Percentiles rank a stretch among this genome's conserved stretches.
Evolutionary conservation across 345 rosid genomes (phyloP).

Genomic region (Populus deltoides): DNA sequence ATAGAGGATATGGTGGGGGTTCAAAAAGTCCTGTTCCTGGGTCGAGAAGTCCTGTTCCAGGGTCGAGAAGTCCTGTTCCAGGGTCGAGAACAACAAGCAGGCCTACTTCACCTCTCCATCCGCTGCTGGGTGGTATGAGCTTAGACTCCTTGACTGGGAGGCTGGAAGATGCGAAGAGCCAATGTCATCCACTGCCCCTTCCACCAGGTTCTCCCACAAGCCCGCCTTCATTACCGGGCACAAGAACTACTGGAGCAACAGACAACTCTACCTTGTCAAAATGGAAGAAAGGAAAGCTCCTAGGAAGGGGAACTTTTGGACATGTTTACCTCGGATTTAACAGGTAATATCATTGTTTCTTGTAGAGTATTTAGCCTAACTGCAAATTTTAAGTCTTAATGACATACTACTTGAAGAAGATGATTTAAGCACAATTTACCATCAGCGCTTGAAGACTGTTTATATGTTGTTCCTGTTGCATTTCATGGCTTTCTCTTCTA

Average conservation of each 20-base stretch:
- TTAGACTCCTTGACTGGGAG: conserved; percentile 64
- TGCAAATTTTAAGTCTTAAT: background rate
- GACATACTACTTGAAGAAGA: background rate
- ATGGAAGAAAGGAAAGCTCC: conserved; percentile 85
- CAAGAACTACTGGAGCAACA: conserved; percentile 38
- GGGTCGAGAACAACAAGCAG: conserved; percentile 58
- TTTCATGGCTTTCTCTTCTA: conserved; percentile 9
- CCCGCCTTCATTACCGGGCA: conserved; percentile 51
- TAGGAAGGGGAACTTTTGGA: conserved; percentile 97
- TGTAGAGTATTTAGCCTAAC: background rate
- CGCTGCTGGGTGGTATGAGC: conserved; percentile 44
- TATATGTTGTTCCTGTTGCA: background rate
- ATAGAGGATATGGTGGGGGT: conserved; percentile 48
- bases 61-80: conserved; percentile 32
- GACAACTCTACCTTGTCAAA: conserved; percentile 44
- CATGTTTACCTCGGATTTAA: conserved; percentile 92
- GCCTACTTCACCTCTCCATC: conserved; percentile 76
- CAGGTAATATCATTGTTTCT: conserved; percentile 43
- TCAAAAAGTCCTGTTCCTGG: conserved; percentile 30
- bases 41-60: conserved; percentile 27
- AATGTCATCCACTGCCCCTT: conserved; percentile 79
- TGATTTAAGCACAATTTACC: background rate
- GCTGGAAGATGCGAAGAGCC: conserved; percentile 58
- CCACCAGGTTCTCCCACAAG: conserved; percentile 92
- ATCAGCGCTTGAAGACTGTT: background rate